Percentiles rank a stretch among this genome's conserved stretches.
These are phyloP conservation scores for Penicillium sp. DNA, from an alignment of 2,329 filamentous ascomycete species.

Conservation along the genomic window DNA sequence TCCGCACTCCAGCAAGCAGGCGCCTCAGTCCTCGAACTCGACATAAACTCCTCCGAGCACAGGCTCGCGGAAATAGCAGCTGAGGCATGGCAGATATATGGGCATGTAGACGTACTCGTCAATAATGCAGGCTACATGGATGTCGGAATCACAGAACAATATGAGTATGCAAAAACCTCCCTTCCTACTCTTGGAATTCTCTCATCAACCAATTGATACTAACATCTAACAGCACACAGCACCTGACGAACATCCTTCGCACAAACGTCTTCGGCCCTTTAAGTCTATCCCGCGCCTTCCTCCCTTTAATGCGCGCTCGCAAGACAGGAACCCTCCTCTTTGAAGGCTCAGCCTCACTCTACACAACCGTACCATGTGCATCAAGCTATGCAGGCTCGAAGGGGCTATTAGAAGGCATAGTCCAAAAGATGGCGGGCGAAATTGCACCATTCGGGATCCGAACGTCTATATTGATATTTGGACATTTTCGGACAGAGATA, in stretches of 20 bases:
- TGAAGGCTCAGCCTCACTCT: background rate
- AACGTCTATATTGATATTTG: background rate
- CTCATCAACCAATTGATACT: background rate
- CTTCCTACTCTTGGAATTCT: too few species aligned
- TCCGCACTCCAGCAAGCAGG: background rate
- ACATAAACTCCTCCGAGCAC: background rate
- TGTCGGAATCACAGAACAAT: background rate
- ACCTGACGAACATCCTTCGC: background rate
- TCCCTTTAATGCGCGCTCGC: background rate
- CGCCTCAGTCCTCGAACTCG: background rate
- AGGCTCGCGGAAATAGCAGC: background rate
- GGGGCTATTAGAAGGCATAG: background rate
- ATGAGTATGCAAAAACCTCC: background rate
- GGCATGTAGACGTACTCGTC: background rate
- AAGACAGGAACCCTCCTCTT: background rate
- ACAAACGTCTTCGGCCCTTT: background rate
- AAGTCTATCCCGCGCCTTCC: background rate
- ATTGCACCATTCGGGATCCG: background rate
- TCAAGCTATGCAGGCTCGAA: background rate
- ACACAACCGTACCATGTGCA: background rate
- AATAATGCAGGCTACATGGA: background rate
- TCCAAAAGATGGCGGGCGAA: background rate
- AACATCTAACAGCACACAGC: background rate
- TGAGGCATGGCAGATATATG: background rate
- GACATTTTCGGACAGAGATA: background rate